phyloP scores from a whole-genome alignment of 371 early-diverging fungal species.

The Mortierella sp. region DNA sequence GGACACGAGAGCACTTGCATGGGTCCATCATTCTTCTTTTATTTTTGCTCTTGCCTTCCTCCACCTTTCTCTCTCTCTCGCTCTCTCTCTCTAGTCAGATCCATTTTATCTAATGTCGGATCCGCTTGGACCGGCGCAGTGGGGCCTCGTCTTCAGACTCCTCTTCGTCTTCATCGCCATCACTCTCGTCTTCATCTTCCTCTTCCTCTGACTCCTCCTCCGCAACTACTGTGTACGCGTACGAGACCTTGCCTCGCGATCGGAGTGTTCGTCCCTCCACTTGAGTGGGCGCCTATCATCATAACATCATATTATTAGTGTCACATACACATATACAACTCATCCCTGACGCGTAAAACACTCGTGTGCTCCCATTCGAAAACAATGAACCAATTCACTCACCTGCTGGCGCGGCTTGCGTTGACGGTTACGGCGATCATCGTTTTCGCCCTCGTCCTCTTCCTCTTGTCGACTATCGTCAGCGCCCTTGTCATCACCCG shows the following conservation, averaged over 20 bases:
- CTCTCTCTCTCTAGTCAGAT: not conserved
- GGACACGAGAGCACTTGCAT: too few relatives aligned
- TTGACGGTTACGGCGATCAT: slow-evolving; percentile 29
- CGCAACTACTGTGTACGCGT: slow-evolving; percentile 22
- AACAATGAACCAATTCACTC: not conserved
- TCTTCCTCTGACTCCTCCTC: slow-evolving; percentile 20
- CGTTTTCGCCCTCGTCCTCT: slow-evolving; percentile 26
- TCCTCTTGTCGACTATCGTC: slow-evolving; percentile 29
- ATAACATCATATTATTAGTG: slow-evolving; percentile 2
- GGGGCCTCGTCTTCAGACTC: slow-evolving; percentile 32
- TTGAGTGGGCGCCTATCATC: slow-evolving; percentile 14
- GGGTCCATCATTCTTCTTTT: not conserved
- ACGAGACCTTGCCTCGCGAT: slow-evolving; percentile 28
- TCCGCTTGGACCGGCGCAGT: slow-evolving; percentile 44
- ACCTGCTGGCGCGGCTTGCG: slow-evolving; percentile 46
- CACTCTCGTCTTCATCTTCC: slow-evolving; percentile 4
- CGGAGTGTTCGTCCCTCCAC: slow-evolving; percentile 16
- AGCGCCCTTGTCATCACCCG: slow-evolving; percentile 44
- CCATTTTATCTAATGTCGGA: slow-evolving; percentile 20
- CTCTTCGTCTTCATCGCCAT: slow-evolving; percentile 18
- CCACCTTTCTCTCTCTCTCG: not conserved
- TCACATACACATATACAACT: not conserved
- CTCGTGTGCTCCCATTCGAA: not conserved
- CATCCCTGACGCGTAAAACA: not conserved
- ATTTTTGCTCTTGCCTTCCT: not conserved